phyloP scores from a whole-genome alignment of 495 filamentous ascomycete species.

The Aspergillus avenaceus region DNA sequence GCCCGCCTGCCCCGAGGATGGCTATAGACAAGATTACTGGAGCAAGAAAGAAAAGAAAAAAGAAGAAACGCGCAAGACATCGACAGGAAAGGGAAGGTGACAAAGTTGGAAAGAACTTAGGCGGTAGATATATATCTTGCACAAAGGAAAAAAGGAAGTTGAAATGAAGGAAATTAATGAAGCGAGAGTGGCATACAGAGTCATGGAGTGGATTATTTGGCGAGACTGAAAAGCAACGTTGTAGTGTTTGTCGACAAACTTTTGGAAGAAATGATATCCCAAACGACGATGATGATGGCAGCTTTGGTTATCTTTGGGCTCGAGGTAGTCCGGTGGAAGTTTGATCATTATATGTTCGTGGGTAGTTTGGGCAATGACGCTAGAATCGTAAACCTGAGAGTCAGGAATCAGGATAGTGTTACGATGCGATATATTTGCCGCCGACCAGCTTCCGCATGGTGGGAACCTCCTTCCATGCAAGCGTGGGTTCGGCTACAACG shows the following conservation, averaged over 20 bases:
- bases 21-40: not conserved
- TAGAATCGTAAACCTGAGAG: not conserved
- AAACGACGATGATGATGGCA: not conserved
- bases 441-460: constrained; percentile 68
- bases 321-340: not conserved
- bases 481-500: constrained; percentile 30
- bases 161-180: not conserved
- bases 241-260: not conserved
- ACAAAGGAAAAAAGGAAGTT: not conserved
- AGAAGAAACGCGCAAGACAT: no score
- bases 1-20: not conserved
- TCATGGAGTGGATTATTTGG: not conserved
- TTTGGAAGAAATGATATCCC: not conserved
- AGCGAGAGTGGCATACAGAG: not conserved
- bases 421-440: constrained; percentile 64
- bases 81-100: not conserved
- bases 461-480: constrained; percentile 69
- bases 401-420: not conserved
- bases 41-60: not conserved
- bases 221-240: not conserved
- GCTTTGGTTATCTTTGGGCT: not conserved
- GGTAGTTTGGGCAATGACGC: not conserved
- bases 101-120: not conserved
- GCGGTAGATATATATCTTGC: not conserved
- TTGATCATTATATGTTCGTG: not conserved